Percentiles rank a stretch among this genome's conserved stretches.
Conservation (phyloP, 2,329 filamentous ascomycete species). For the Elsinoe fawcettii region DNA sequence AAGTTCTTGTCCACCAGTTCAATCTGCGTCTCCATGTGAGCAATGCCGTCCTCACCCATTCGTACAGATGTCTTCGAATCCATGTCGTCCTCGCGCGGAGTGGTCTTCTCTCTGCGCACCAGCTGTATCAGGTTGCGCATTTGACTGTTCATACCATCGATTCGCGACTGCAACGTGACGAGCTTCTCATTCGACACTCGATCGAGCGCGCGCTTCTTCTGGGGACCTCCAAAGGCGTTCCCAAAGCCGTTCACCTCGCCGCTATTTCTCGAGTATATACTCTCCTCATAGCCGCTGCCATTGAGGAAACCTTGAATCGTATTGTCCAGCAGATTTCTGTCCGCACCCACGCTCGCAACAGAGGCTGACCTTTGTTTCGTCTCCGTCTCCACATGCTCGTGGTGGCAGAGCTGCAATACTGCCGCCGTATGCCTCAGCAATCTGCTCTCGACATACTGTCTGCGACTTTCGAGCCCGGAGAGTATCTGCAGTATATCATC, state of each 20-base stretch:
- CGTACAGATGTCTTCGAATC: background rate
- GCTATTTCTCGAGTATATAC: slow-evolving; percentile 14
- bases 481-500: slow-evolving; percentile 77
- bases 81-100: slow-evolving; percentile 4
- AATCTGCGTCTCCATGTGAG: slow-evolving; percentile 18
- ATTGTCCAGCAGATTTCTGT: slow-evolving; percentile 10
- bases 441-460: slow-evolving; percentile 65
- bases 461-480: slow-evolving; percentile 67
- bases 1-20: slow-evolving; percentile 18
- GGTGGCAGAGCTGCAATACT: slow-evolving; percentile 84
- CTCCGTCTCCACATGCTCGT: slow-evolving; percentile 43
- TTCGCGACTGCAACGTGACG: slow-evolving; percentile 26
- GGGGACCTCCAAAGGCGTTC: background rate
- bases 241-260: slow-evolving; percentile 1
- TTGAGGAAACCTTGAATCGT: slow-evolving; percentile 10
- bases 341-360: background rate
- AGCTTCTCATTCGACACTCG: slow-evolving; percentile 18
- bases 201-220: slow-evolving; percentile 17
- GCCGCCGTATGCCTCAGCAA: slow-evolving; percentile 87
- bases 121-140: slow-evolving; percentile 23
- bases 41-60: slow-evolving; percentile 16
- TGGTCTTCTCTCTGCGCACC: slow-evolving; percentile 10
- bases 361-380: background rate
- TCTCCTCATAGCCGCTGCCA: slow-evolving; percentile 18
- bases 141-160: slow-evolving; percentile 26